Conservation (phyloP, 1,284 basidiomycete species). For the Malassezia cuniculi region DNA sequence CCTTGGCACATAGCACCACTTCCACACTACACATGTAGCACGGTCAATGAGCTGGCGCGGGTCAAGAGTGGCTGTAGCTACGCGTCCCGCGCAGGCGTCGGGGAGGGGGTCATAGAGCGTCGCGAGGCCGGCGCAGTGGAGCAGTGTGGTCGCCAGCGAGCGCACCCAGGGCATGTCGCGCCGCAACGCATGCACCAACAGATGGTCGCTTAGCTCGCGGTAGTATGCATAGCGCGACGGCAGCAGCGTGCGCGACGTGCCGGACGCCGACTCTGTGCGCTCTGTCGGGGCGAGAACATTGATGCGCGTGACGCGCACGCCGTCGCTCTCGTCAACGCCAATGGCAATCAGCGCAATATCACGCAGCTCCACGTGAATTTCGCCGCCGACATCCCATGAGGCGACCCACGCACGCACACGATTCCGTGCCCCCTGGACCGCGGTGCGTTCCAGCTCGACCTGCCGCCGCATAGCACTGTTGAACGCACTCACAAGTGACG, state of each 20-base stretch:
- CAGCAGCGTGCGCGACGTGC: neutral
- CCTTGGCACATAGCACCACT: constrained; percentile 10
- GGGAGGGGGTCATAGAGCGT: constrained; percentile 10
- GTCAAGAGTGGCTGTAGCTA: neutral
- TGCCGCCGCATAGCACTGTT: too few relatives aligned
- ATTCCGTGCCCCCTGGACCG: too few relatives aligned
- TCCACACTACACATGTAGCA: constrained; percentile 2
- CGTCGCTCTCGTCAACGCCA: neutral
- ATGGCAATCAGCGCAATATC: constrained; percentile 3
- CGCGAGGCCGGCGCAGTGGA: constrained; percentile 8
- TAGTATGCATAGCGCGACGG: constrained; percentile 6
- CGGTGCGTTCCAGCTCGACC: too few relatives aligned
- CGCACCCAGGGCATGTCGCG: neutral
- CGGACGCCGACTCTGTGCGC: neutral
- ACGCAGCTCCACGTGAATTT: constrained; percentile 8
- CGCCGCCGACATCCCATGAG: neutral
- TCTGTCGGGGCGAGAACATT: constrained; percentile 6
- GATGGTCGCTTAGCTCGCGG: constrained; percentile 5
- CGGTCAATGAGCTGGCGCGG: neutral
- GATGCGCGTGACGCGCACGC: neutral
- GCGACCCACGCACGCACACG: too few relatives aligned
- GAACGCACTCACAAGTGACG: too few relatives aligned
- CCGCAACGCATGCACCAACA: constrained; percentile 7
- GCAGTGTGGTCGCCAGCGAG: constrained; percentile 1
- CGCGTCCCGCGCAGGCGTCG: neutral